Evolutionary conservation across 1,139 yeast genomes (phyloP).

Genomic region (Kodamaea anthophila): DNA sequence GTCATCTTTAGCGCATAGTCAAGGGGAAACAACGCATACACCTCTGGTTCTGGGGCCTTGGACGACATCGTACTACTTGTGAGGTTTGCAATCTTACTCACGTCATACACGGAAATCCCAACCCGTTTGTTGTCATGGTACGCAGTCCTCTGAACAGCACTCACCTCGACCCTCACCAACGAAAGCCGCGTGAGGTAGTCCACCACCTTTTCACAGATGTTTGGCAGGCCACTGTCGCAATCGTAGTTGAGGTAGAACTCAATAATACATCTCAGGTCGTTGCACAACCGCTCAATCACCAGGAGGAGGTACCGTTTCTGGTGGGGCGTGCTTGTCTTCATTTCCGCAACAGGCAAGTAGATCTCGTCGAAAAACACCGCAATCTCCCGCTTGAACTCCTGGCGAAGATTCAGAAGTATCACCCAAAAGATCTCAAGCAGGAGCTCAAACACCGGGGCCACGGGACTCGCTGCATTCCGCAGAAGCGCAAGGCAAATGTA

Average conservation of each 20-base stretch:
- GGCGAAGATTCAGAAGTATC: constrained; percentile 71
- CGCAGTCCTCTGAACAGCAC: constrained; percentile 61
- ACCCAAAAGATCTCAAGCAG: constrained; percentile 93
- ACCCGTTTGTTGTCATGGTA: constrained; percentile 57
- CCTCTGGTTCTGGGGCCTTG: constrained; percentile 58
- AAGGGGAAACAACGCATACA: constrained; percentile 51
- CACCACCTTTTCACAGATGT: constrained; percentile 75
- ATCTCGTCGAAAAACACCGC: constrained; percentile 92
- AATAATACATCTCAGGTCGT: constrained; percentile 84
- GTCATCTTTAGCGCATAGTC: constrained; percentile 83
- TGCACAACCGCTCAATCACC: constrained; percentile 72
- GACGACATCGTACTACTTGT: constrained; percentile 63
- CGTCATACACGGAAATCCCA: constrained; percentile 69
- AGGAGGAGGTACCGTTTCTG: constrained; percentile 84
- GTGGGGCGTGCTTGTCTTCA: constrained; percentile 86
- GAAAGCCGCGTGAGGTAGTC: constrained; percentile 75
- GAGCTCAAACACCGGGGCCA: constrained; percentile 88
- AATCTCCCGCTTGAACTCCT: constrained; percentile 85
- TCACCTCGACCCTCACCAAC: constrained; percentile 63
- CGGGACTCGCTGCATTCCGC: constrained; percentile 87
- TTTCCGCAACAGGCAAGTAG: constrained; percentile 88
- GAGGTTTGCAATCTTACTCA: constrained; percentile 65
- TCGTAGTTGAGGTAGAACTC: constrained; percentile 94
- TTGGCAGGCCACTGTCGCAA: constrained; percentile 80
- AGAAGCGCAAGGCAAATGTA: constrained; percentile 78